Conservation (phyloP, 345 rosid genomes). For the Salix purpurea region DNA sequence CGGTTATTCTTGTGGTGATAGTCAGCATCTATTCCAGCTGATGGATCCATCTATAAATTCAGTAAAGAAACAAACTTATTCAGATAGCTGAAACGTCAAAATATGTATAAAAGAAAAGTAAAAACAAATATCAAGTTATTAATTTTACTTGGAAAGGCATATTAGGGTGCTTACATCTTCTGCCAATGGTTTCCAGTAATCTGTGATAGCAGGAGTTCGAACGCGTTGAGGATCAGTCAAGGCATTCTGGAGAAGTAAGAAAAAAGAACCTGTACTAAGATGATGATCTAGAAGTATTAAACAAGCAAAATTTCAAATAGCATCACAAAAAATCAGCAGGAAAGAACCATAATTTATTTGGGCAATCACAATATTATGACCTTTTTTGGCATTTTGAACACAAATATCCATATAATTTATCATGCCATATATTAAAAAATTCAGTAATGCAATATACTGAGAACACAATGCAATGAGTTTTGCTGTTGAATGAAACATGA, state of each 20-base stretch:
- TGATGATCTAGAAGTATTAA: neutral
- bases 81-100: neutral
- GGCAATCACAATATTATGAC: neutral
- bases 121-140: neutral
- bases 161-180: slow-evolving; percentile 69
- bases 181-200: slow-evolving; percentile 94
- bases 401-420: neutral
- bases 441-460: neutral
- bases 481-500: neutral
- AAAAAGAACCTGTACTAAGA: slow-evolving; percentile 8
- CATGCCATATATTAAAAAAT: neutral
- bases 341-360: neutral
- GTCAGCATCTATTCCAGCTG: slow-evolving; percentile 89
- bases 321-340: neutral
- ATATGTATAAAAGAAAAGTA: neutral
- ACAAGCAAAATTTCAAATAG: neutral
- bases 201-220: slow-evolving; percentile 75
- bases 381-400: neutral
- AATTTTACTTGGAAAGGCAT: slow-evolving; percentile 2
- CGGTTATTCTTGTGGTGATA: slow-evolving; percentile 90
- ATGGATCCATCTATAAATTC: slow-evolving; percentile 75
- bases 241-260: slow-evolving; percentile 61
- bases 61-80: slow-evolving; percentile 9
- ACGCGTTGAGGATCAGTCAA: slow-evolving; percentile 86
- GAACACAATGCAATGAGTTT: neutral